Percentiles rank a stretch among this genome's conserved stretches.
Conservation (phyloP, 2,329 filamentous ascomycete genomes). For the Leptographium radiaticola region DNA sequence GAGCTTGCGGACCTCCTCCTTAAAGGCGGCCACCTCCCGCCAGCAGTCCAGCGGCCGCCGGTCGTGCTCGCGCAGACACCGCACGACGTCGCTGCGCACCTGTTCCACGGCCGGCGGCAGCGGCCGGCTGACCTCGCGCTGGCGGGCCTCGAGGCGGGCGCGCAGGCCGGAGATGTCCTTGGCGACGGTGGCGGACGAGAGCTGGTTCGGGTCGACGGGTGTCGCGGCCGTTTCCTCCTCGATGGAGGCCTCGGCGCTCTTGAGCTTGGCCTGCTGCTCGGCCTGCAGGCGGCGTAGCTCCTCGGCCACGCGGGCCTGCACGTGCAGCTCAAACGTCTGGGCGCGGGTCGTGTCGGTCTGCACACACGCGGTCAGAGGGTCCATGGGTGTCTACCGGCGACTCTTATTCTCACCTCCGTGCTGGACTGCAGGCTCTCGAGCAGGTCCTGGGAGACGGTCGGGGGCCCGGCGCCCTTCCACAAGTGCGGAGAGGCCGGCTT, state of each 20-base stretch:
- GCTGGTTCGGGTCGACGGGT: not conserved
- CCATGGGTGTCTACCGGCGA: too few species aligned
- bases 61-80: slow-evolving; percentile 74
- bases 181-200: slow-evolving; percentile 28
- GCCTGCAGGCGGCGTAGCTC: slow-evolving; percentile 73
- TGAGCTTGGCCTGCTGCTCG: slow-evolving; percentile 55
- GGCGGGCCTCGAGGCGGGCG: slow-evolving; percentile 46
- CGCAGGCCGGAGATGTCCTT: slow-evolving; percentile 47
- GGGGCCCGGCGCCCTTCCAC: slow-evolving; percentile 40
- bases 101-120: slow-evolving; percentile 59
- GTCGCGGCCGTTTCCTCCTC: slow-evolving; percentile 9
- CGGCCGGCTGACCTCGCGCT: slow-evolving; percentile 48
- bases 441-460: slow-evolving; percentile 62
- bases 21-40: slow-evolving; percentile 84
- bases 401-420: slow-evolving; percentile 53
- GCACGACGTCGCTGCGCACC: slow-evolving; percentile 63
- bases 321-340: slow-evolving; percentile 71
- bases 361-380: too few species aligned
- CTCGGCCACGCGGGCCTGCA: slow-evolving; percentile 73
- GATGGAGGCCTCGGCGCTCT: slow-evolving; percentile 26
- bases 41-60: slow-evolving; percentile 85
- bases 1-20: slow-evolving; percentile 72
- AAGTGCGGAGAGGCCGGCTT: slow-evolving; percentile 35
- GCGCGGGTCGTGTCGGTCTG: slow-evolving; percentile 83
- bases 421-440: slow-evolving; percentile 73